Evolutionary conservation across 2,329 filamentous ascomycete genomes (phyloP), one percentile per base, ranked within the genome.

Genomic region (Escovopsis sp.): DNA sequence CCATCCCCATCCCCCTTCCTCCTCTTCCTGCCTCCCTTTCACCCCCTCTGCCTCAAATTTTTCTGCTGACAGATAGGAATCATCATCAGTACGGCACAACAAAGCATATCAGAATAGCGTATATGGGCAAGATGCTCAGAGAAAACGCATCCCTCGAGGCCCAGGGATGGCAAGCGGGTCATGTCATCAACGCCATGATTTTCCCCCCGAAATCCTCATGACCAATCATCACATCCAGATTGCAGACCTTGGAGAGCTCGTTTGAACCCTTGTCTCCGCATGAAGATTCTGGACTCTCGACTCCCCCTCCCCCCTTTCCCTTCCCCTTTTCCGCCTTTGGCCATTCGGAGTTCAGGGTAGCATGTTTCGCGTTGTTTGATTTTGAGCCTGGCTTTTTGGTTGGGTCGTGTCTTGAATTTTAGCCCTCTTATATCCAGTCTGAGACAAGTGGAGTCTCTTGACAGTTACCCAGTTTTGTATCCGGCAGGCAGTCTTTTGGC

Each of bases 121-220:
- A 94, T 57, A 71, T 91, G 60, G 88, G 88, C 50, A 85, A 79
- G 56, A 74, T 88, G 39, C 70, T 94, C 37, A 77, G 79, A 48
- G 84, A 89, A 48, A 69, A 70, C 41, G 57, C 73, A 15, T 70
- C 79, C 1, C 64, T 94, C 14, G 59, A 67, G 36, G 70, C 72
- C 3, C 81, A 91, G 51, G 82, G 81, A 39, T 94, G 84, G 83
- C 74, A 78, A 51, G 69, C 73, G 46, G 82, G 78, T 31, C 73
- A 91, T 54, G 67, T 91, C 30, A 63, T 94, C 42, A 91, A 88
- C 56, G 86, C 81, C 16, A 66, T 91, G 44, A 74, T 91, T 41
- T 79, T 74, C 51, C 60, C 67, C 45, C 58, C 60, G 49, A 68
- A 63, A 59, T 20, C 27, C 4, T 33, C 15, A 27, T 9, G 6